A percentile compares a stretch with the other conserved stretches of the same genome.
These are phyloP conservation scores for Eucalyptus marginata DNA, from an alignment of 345 rosid species.

Conservation along the genomic window DNA sequence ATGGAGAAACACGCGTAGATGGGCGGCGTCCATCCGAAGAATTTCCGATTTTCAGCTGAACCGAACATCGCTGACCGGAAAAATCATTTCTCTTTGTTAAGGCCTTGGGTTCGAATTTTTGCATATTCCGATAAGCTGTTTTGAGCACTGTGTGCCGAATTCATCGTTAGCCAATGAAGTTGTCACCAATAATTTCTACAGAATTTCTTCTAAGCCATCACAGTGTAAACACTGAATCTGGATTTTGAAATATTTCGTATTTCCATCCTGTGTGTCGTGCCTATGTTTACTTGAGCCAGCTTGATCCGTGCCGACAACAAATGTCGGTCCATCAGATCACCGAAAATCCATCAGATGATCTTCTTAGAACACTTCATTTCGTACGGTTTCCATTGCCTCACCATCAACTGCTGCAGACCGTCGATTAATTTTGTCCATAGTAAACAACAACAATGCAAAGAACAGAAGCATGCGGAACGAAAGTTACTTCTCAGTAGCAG, in stretches of 20 bases:
- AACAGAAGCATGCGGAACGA: not conserved
- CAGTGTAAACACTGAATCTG: not conserved
- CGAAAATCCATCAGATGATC: not conserved
- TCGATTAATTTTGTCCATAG: not conserved
- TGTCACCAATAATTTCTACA: not conserved
- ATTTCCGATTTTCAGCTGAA: not conserved
- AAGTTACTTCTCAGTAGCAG: not conserved
- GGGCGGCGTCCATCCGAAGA: not conserved
- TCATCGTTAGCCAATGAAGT: not conserved
- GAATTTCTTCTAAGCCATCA: not conserved
- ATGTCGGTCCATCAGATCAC: not conserved
- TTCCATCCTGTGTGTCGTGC: not conserved
- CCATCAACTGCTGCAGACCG: not conserved
- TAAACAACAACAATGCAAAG: not conserved
- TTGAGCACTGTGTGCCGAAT: not conserved
- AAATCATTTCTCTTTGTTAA: not conserved
- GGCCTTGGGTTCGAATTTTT: not conserved
- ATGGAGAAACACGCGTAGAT: conserved; percentile 32
- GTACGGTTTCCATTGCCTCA: not conserved
- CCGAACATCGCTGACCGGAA: not conserved
- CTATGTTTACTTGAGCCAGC: not conserved
- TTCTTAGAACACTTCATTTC: not conserved
- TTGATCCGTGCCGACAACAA: not conserved
- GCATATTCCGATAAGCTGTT: not conserved
- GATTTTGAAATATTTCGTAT: not conserved